Evolutionary conservation across 371 early-diverging fungal species (phyloP).

Genomic region (Rhizomucor miehei): DNA sequence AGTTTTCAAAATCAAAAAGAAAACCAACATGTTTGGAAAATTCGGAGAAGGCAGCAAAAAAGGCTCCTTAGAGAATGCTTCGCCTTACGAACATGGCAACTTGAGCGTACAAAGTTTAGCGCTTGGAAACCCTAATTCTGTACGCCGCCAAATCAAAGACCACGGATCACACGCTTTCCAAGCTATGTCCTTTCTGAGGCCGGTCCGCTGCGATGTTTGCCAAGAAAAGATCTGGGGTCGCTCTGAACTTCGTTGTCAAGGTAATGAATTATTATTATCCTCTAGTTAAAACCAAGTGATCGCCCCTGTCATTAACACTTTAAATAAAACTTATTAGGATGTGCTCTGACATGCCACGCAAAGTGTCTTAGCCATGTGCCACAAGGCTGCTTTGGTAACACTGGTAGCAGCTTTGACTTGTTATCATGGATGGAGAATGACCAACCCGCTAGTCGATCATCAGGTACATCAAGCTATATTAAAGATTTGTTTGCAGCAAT

Average conservation of each 20-base stretch:
- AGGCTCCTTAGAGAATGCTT: background rate
- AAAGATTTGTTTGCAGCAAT: no score
- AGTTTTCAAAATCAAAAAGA: conserved; percentile 43
- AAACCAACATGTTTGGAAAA: conserved; percentile 47
- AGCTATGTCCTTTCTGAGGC: conserved; percentile 59
- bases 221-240: conserved; percentile 85
- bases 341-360: conserved; percentile 61
- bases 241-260: conserved; percentile 72
- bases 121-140: no score
- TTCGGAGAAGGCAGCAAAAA: conserved; percentile 3
- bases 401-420: conserved; percentile 17
- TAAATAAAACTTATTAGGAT: conserved; percentile 12
- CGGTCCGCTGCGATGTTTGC: conserved; percentile 80
- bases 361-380: conserved; percentile 40
- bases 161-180: conserved; percentile 54
- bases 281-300: background rate
- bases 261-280: conserved; percentile 21
- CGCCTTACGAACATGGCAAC: background rate
- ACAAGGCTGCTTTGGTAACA: conserved; percentile 24
- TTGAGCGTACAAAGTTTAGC: no score
- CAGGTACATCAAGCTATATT: conserved; percentile 3
- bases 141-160: background rate
- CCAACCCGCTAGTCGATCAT: background rate
- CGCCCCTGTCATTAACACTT: background rate
- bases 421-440: background rate